Percentiles rank a stretch among this genome's conserved stretches.
phyloP scores from a whole-genome alignment of 192 early-diverging fungal species.

The Gigaspora rosea region DNA sequence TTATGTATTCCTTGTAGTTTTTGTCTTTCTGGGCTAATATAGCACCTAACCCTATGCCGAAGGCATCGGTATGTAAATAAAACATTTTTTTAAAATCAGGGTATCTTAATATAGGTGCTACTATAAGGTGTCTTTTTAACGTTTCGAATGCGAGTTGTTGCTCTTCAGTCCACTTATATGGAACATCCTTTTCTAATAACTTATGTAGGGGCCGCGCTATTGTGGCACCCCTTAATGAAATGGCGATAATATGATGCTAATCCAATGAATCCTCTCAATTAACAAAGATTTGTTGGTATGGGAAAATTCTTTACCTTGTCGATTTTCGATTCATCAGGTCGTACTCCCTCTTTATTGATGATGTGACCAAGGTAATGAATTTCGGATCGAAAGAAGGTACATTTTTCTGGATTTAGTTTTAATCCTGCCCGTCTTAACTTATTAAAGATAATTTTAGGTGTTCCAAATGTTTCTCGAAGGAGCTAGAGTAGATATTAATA shows the following conservation, averaged over 20 bases:
- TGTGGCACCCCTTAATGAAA: neutral
- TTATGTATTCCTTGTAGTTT: too few relatives aligned
- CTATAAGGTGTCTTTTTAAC: neutral
- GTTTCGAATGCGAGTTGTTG: neutral
- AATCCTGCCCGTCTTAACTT: neutral
- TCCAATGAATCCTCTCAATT: neutral
- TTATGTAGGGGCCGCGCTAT: neutral
- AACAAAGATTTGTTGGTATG: neutral
- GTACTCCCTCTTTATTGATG: neutral
- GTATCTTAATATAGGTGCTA: neutral
- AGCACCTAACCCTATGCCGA: too few relatives aligned
- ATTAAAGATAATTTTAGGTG: neutral
- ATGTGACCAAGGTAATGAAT: neutral
- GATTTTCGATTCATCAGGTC: neutral
- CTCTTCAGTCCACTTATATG: neutral
- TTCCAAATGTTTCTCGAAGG: slow-evolving; percentile 32
- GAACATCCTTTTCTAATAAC: neutral
- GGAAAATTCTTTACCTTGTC: neutral
- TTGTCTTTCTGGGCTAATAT: too few relatives aligned
- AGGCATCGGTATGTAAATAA: too few relatives aligned
- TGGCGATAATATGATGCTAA: neutral
- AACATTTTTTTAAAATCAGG: slow-evolving; percentile 1
- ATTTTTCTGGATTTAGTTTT: neutral
- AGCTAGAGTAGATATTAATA: slow-evolving; percentile 36
- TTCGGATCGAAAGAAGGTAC: neutral